phyloP scores from a whole-genome alignment of 2,329 filamentous ascomycete species.

The Pseudopithomyces maydicus region DNA sequence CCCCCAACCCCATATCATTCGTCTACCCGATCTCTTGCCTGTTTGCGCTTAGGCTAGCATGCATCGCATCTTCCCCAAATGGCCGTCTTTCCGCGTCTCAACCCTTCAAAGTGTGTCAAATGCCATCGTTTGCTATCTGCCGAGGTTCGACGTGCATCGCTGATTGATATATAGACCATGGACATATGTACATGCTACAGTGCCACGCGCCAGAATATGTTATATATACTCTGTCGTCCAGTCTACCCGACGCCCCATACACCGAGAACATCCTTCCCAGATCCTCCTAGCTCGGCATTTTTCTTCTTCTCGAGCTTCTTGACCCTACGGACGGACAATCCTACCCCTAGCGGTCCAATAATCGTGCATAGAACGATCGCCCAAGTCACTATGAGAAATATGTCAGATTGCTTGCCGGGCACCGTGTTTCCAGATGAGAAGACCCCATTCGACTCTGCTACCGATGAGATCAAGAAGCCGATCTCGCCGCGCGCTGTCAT shows the following conservation, averaged over 20 bases:
- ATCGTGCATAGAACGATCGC: slow-evolving; percentile 63
- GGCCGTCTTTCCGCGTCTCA: slow-evolving; percentile 11
- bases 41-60: background rate
- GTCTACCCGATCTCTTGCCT: background rate
- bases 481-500: slow-evolving; percentile 84
- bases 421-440: slow-evolving; percentile 40
- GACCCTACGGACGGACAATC: slow-evolving; percentile 54
- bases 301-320: slow-evolving; percentile 47
- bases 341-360: slow-evolving; percentile 59
- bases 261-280: slow-evolving; percentile 50
- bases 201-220: background rate
- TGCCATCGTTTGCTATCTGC: background rate
- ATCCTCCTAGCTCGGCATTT: slow-evolving; percentile 29
- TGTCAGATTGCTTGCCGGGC: slow-evolving; percentile 44
- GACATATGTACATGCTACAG: background rate
- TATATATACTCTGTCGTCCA: background rate
- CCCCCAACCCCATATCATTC: background rate
- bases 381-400: slow-evolving; percentile 61
- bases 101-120: slow-evolving; percentile 4
- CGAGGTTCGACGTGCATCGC: background rate
- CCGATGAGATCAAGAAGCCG: slow-evolving; percentile 73
- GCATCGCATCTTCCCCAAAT: background rate
- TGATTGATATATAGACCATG: no score
- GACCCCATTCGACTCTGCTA: slow-evolving; percentile 63
- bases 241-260: slow-evolving; percentile 50